phyloP scores from a whole-genome alignment of 371 early-diverging fungal species.

The Mortierella sp. region DNA sequence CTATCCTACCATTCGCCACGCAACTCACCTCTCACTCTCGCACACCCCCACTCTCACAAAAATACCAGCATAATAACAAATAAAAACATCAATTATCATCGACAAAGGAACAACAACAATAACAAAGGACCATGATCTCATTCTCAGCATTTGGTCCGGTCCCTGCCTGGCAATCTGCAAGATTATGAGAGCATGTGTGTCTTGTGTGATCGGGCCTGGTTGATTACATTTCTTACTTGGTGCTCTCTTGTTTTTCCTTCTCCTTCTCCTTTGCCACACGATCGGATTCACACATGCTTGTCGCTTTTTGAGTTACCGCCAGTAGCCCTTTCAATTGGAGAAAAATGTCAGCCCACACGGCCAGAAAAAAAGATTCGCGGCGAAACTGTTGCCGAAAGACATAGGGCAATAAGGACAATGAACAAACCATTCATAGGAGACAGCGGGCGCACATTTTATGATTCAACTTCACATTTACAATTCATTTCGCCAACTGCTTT shows the following conservation, averaged over 20 bases:
- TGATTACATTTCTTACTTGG: not conserved
- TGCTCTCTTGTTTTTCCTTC: not conserved
- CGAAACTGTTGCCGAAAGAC: not conserved
- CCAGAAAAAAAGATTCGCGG: not conserved
- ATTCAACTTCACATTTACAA: too few species aligned
- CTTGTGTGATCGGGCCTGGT: not conserved
- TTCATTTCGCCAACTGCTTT: too few species aligned
- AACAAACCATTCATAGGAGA: too few species aligned
- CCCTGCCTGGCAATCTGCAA: conserved; percentile 2
- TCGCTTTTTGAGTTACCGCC: not conserved
- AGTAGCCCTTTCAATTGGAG: not conserved
- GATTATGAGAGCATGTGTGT: conserved; percentile 12
- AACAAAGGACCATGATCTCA: not conserved
- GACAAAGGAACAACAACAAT: not conserved
- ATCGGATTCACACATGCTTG: conserved; percentile 4
- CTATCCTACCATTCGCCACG: not conserved
- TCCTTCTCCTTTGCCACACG: not conserved
- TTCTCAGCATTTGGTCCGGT: too few species aligned
- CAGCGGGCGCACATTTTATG: too few species aligned
- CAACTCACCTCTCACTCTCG: not conserved
- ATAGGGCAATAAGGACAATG: not conserved
- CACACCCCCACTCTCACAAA: not conserved
- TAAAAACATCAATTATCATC: not conserved
- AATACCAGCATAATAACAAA: conserved; percentile 2
- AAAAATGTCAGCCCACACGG: conserved; percentile 2